phyloP scores from a whole-genome alignment of 2,329 filamentous ascomycete genomes.

The Pseudocercospora macadamiae region DNA sequence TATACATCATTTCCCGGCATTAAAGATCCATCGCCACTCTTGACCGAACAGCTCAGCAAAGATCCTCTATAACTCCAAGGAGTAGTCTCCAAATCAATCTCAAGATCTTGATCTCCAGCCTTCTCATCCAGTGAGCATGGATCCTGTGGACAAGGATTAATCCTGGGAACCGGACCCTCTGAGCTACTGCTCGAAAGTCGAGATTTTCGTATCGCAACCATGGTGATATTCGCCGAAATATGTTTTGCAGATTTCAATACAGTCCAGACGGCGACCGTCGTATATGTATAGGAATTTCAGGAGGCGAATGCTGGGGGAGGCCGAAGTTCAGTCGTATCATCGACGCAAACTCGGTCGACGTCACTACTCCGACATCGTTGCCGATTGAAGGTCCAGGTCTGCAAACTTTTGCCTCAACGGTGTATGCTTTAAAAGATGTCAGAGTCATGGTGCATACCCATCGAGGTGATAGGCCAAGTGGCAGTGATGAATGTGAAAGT shows the following conservation, averaged over 20 bases:
- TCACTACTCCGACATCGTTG: neutral
- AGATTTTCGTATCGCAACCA: neutral
- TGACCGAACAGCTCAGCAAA: constrained; percentile 3
- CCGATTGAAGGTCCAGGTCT: neutral
- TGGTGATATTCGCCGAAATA: neutral
- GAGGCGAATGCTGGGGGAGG: neutral
- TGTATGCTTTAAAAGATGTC: neutral
- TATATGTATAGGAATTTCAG: neutral
- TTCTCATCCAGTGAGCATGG: neutral
- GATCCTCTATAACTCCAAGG: constrained; percentile 6
- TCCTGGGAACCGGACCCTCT: neutral
- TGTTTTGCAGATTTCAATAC: no score
- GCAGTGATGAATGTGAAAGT: no score
- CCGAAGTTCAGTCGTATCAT: neutral
- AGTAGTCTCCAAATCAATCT: neutral
- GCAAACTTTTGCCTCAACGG: neutral
- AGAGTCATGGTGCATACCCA: neutral
- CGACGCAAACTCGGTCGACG: neutral
- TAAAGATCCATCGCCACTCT: constrained; percentile 1
- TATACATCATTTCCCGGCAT: constrained; percentile 3
- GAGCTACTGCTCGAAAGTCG: neutral
- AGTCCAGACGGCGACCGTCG: neutral
- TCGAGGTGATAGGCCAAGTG: neutral
- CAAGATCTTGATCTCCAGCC: neutral
- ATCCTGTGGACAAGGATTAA: neutral